phyloP scores from a whole-genome alignment of 1,139 yeast species.

The Kodamaea fungicola region DNA sequence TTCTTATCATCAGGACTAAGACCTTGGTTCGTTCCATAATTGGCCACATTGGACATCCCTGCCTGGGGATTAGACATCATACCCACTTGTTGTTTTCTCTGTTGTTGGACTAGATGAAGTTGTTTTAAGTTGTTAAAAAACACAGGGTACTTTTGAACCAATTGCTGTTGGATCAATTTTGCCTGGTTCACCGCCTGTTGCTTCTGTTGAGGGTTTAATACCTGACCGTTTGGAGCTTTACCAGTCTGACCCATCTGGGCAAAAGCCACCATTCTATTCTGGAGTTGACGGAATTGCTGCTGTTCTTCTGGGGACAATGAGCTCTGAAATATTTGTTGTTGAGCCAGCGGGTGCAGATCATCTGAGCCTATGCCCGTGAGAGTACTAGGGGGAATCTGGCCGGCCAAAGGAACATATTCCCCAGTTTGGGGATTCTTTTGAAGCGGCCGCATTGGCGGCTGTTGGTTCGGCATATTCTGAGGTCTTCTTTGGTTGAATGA shows the following conservation, averaged over 20 bases:
- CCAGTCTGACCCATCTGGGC: constrained; percentile 47
- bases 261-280: constrained; percentile 39
- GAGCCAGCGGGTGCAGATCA: constrained; percentile 10
- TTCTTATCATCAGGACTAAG: constrained; percentile 13
- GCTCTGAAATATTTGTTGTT: constrained; percentile 44
- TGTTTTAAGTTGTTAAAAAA: constrained; percentile 45
- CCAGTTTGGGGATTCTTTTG: no score
- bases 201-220: constrained; percentile 43
- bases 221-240: constrained; percentile 42
- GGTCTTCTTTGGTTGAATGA: constrained; percentile 1
- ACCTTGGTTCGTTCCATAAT: constrained; percentile 2
- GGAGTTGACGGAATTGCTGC: constrained; percentile 42
- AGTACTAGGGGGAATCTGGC: no score
- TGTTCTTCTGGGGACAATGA: constrained; percentile 44
- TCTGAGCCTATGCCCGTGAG: no score
- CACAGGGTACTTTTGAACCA: constrained; percentile 41
- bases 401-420: no score
- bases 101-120: constrained; percentile 39
- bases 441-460: background rate
- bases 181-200: constrained; percentile 48
- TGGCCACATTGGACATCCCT: no score
- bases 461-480: constrained; percentile 3
- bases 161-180: constrained; percentile 40
- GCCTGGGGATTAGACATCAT: no score
- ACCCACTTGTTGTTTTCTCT: constrained; percentile 23